Evolutionary conservation across 2,329 filamentous ascomycete species (phyloP).

Genomic region (Leptographium wingfieldii): DNA sequence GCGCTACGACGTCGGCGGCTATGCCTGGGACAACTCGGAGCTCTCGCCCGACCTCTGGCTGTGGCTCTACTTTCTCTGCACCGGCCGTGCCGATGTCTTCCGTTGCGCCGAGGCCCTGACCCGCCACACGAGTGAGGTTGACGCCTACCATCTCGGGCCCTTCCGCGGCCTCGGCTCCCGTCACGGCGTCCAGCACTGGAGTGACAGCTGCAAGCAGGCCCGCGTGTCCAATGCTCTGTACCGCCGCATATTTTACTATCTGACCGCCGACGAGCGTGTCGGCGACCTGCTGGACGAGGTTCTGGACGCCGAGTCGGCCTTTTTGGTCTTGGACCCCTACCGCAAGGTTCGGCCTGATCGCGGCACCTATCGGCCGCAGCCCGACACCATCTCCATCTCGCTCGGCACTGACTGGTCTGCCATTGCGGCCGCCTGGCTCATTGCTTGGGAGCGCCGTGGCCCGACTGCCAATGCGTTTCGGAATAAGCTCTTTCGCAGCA

Average conservation of each 20-base stretch:
- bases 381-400: constrained; percentile 28
- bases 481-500: constrained; percentile 33
- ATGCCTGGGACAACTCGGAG: constrained; percentile 54
- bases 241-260: constrained; percentile 42
- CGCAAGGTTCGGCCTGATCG: constrained; percentile 45
- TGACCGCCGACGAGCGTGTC: constrained; percentile 39
- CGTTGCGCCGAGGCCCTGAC: constrained; percentile 45
- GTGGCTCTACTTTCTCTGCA: constrained; percentile 50
- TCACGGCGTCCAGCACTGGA: constrained; percentile 50
- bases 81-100: constrained; percentile 43
- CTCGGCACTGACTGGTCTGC: constrained; percentile 48
- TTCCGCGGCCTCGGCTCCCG: constrained; percentile 49
- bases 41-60: constrained; percentile 50
- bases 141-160: constrained; percentile 46
- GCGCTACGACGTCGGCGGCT: constrained; percentile 52
- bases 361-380: constrained; percentile 28
- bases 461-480: constrained; percentile 38
- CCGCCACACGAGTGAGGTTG: constrained; percentile 47
- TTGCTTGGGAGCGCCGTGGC: constrained; percentile 47
- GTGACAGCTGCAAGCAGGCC: constrained; percentile 48
- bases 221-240: constrained; percentile 47
- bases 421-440: constrained; percentile 42
- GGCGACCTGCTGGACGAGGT: constrained; percentile 40
- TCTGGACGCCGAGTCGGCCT: constrained; percentile 39
- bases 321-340: constrained; percentile 39